A percentile compares a stretch with the other conserved stretches of the same genome.
phyloP scores from a whole-genome alignment of 768 basidiomycete genomes.

The Pleurotus eryngii region DNA sequence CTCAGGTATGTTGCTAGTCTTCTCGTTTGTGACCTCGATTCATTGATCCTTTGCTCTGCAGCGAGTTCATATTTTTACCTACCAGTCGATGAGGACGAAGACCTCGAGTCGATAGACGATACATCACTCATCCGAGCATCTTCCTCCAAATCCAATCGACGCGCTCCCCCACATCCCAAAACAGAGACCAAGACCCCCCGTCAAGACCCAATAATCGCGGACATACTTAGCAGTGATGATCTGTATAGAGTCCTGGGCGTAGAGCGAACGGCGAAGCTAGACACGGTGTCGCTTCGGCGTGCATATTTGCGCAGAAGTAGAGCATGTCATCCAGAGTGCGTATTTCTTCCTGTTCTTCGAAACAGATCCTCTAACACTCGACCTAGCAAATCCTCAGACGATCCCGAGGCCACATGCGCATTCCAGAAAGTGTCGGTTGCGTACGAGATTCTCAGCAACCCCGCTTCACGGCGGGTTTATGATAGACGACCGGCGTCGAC shows the following conservation, averaged over 20 bases:
- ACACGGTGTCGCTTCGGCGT: constrained; percentile 62
- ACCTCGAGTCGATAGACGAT: constrained; percentile 40
- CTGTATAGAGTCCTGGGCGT: constrained; percentile 76
- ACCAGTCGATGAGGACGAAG: constrained; percentile 57
- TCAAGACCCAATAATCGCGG: constrained; percentile 38
- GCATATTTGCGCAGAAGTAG: constrained; percentile 76
- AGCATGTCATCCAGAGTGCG: constrained; percentile 86
- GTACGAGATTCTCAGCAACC: constrained; percentile 76
- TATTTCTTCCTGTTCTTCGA: constrained; percentile 12
- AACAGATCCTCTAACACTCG: neutral
- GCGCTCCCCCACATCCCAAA: constrained; percentile 3
- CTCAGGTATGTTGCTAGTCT: neutral
- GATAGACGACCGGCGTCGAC: constrained; percentile 51
- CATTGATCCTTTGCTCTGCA: constrained; percentile 18
- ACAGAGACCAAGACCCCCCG: neutral
- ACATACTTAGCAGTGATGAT: constrained; percentile 55
- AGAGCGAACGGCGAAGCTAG: constrained; percentile 42
- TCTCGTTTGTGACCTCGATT: neutral
- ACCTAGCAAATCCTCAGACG: constrained; percentile 73
- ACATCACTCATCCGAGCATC: constrained; percentile 44
- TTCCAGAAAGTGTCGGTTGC: constrained; percentile 87
- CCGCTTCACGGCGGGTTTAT: constrained; percentile 64
- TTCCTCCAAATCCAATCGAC: constrained; percentile 19
- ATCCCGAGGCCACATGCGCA: constrained; percentile 74
- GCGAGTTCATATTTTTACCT: constrained; percentile 63